Evolutionary conservation across 179 eudicot species (phyloP).

Genomic region (Silene vulgaris): DNA sequence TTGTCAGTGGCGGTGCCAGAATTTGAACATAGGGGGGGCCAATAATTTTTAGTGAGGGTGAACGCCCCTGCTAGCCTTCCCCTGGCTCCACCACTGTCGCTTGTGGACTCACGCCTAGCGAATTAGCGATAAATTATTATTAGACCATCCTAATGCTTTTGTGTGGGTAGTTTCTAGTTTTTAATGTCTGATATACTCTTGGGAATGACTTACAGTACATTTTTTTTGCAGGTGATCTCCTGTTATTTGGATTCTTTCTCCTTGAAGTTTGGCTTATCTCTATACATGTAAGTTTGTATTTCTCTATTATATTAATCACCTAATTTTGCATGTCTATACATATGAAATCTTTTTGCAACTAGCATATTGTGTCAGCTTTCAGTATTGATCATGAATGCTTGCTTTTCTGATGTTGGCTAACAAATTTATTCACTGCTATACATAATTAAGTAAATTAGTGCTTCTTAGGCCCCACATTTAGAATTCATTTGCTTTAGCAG

Average conservation of each 20-base stretch:
- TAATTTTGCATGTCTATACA: not conserved
- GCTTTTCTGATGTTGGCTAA: conserved; percentile 20
- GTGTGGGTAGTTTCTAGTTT: not conserved
- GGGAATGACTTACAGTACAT: not conserved
- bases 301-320: not conserved
- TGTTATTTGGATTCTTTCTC: not conserved
- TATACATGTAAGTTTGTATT: conserved; percentile 12
- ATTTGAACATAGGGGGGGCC: no score
- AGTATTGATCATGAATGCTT: conserved; percentile 19
- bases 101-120: not conserved
- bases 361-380: conserved; percentile 23
- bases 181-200: not conserved
- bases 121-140: not conserved
- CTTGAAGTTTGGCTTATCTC: not conserved
- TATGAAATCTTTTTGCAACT: conserved; percentile 7
- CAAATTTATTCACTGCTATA: conserved; percentile 14
- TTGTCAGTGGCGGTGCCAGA: no score
- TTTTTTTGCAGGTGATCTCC: not conserved
- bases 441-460: conserved; percentile 19
- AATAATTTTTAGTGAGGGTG: no score
- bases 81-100: no score
- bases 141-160: not conserved
- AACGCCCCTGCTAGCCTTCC: no score
- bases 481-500: conserved; percentile 15
- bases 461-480: conserved; percentile 24